Base-by-base conservation (phyloP, 176 grass and related monocot genomes). In the Cenchrus americanus region DNA sequence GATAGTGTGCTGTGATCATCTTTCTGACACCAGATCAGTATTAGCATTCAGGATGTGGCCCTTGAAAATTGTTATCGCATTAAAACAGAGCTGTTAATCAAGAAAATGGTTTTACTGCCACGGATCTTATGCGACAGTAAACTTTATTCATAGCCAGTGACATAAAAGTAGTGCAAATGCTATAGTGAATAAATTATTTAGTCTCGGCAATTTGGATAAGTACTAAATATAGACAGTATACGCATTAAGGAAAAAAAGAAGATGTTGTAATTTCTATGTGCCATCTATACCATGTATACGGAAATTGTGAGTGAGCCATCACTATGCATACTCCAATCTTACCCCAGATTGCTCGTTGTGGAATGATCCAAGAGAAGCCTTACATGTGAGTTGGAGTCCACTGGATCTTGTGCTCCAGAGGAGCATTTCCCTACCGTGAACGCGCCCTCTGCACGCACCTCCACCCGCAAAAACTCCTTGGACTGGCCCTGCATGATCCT, bases 21-120 rank as follows among this genome's bases (percentile, higher is more conserved):
- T 48, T 68, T 85, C 8, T 81, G 68, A 44, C 49, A 30, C 27
- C 41, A 77, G 15, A 59, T 74, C 15, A 43, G 15, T 40, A 62
- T 44, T 44, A 19, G 24, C 50, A 18, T 57, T 62, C 12, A 73
- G 42, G 30, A 84, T 55, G 49, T 43, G 32, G 50, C 44, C 34
- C 22, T 27, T 11, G n/a, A 81, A 81, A 22, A 44, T 46, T 43
- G 14, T 4, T 3, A 58, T 18, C 79, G 58, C 69, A 81, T 19
- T 58, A 58, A 69, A 42, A 24, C 41, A 55, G 9, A 14, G 5
- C 2, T 26, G 5, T 18, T 26, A 54, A 66, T 54, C 50, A 80
- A 54, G 19, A 51, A 12, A 27, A 58, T 42, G n/a, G 37, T 43
- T 76, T 76, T 60, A 60, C 74, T 24, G 54, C 54, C 7, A 42